Conservation (phyloP, 2,329 filamentous ascomycete genomes). For the Cladosporium cucumerinum region DNA sequence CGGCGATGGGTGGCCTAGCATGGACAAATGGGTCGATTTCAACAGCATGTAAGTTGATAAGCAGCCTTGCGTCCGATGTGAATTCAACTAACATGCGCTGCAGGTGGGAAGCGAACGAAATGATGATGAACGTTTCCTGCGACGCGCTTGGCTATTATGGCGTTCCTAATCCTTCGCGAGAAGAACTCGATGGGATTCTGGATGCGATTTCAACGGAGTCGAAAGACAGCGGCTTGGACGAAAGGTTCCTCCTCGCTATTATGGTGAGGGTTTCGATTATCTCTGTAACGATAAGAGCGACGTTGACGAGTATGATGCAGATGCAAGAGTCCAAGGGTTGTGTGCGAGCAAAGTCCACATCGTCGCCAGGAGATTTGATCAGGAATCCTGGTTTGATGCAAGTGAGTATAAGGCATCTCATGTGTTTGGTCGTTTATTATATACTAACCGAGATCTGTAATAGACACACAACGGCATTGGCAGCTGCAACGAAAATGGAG, state of each 20-base stretch:
- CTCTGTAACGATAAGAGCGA: background rate
- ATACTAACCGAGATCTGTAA: background rate
- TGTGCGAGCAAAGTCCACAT: constrained; percentile 14
- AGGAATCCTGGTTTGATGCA: constrained; percentile 14
- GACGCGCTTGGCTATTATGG: constrained; percentile 14
- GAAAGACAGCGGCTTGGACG: constrained; percentile 5
- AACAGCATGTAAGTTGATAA: constrained; percentile 30
- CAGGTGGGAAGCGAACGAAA: constrained; percentile 12
- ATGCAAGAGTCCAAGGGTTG: constrained; percentile 15
- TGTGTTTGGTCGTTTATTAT: too few relatives aligned
- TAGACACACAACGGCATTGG: constrained; percentile 15
- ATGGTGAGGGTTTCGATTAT: background rate
- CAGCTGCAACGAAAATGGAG: constrained; percentile 20
- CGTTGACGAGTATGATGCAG: background rate
- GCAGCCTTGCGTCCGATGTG: background rate
- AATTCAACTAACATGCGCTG: background rate
- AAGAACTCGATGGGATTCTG: constrained; percentile 11
- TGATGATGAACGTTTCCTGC: constrained; percentile 10
- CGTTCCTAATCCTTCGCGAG: constrained; percentile 10
- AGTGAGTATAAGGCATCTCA: background rate
- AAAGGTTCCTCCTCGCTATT: constrained; percentile 7
- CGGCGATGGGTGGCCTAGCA: constrained; percentile 38
- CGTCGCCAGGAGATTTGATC: constrained; percentile 11
- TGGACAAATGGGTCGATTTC: constrained; percentile 36
- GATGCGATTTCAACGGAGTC: constrained; percentile 11